Percentiles rank a stretch among this genome's conserved stretches.
These are phyloP conservation scores for Trametes pubescens DNA, from an alignment of 1,284 basidiomycete genomes.

Conservation along the genomic window DNA sequence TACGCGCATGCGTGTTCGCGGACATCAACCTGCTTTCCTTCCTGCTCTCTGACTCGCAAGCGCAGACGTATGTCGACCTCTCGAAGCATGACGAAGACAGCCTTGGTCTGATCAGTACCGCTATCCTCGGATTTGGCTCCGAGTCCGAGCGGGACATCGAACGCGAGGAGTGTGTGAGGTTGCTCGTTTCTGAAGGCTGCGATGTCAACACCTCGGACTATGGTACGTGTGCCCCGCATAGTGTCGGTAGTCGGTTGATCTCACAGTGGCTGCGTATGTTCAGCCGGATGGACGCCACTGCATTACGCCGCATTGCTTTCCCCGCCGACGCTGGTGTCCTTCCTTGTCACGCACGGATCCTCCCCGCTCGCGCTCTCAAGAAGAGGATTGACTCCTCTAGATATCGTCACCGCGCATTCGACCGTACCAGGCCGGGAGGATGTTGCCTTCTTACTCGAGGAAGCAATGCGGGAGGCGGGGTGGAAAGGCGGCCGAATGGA, in stretches of 20 bases:
- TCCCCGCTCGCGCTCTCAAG: conserved; percentile 80
- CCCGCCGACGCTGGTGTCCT: conserved; percentile 90
- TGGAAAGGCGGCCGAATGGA: conserved; percentile 77
- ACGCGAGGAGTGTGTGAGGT: conserved; percentile 86
- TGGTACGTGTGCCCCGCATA: conserved; percentile 54
- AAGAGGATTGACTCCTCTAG: conserved; percentile 82
- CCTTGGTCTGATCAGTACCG: conserved; percentile 77
- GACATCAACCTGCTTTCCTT: conserved; percentile 77
- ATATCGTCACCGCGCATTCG: conserved; percentile 84
- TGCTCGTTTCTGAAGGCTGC: conserved; percentile 82
- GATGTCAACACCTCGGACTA: conserved; percentile 72
- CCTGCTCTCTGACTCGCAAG: conserved; percentile 74
- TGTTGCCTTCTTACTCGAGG: conserved; percentile 80
- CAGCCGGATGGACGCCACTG: conserved; percentile 95
- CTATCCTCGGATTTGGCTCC: conserved; percentile 86
- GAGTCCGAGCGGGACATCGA: conserved; percentile 86
- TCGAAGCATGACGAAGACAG: conserved; percentile 83
- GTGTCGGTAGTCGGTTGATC: neutral
- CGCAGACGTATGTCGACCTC: conserved; percentile 74
- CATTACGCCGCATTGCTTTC: conserved; percentile 92
- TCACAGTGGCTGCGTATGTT: conserved; percentile 2
- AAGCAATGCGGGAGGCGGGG: conserved; percentile 81
- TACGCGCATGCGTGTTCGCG: conserved; percentile 78
- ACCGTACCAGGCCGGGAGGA: conserved; percentile 82
- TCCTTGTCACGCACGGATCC: conserved; percentile 92